Base-by-base conservation (phyloP, 2,329 filamentous ascomycete genomes). In the Mariannaea elegans region DNA sequence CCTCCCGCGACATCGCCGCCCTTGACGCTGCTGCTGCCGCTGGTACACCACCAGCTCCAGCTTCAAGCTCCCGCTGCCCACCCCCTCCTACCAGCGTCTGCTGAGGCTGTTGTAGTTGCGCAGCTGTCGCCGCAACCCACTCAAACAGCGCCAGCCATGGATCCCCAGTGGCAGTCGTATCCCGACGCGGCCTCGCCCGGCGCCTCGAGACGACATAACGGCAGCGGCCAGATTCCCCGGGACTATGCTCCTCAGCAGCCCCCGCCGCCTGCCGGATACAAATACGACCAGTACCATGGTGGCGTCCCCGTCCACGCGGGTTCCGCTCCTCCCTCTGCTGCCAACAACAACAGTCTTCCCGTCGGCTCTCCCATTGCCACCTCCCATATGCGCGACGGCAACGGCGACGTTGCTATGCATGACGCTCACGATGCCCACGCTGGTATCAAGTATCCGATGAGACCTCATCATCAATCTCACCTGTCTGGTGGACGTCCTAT, bases 381-480 rank as follows among this genome's bases (percentile, higher is more conserved):
- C 64, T 81, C 85, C 67, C 85, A 87, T 71, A 76, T 84, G 71
- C 88, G 89, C 80, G 90, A 92, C 78, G 86, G 86, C 65, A 92
- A 90, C 74, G 87, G 88, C 71, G 91, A 94, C 78, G 84, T 92
- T 59, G 82, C 89, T 62, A 97, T 97, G 94, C 92, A 95, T 77
- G 94, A 97, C 77, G 82, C 87, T 62, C 84, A 85, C 66, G 94
- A 97, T 76, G 87, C 91, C 46, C 96, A 96, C 78, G 89, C 90
- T 72, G 87, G 89, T 76, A 88, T 92, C 73, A 97, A 97, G 77
- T 97, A 97, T 77, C 87, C 91, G 61, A 87, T 93, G 78, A 88
- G 92, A 67, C 87, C 92, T 41, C 87, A 87, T 76, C 90, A 93
- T 73, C 89, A 93, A 74, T 87, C 93, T 71, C 88, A 94, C 68